These are phyloP conservation scores for Bruguiera gymnorhiza DNA, from an alignment of 345 rosid species.

Conservation along the genomic window DNA sequence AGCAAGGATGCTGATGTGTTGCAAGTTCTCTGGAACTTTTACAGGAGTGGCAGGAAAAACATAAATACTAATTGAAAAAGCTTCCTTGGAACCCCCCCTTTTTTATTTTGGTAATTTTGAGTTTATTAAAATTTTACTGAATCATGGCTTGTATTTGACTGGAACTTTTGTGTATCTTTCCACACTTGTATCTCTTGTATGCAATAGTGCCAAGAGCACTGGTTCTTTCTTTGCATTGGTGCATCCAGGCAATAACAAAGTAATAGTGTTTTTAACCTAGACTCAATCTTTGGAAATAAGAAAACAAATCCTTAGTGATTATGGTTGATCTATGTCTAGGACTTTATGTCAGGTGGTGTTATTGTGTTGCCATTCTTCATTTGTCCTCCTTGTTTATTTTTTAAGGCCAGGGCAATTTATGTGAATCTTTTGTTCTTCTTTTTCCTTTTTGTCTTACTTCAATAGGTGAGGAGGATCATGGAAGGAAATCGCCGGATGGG, in stretches of 20 bases:
- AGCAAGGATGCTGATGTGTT: neutral
- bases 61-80: neutral
- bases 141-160: neutral
- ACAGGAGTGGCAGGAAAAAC: neutral
- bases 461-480: conserved; percentile 90
- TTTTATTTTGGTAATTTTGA: neutral
- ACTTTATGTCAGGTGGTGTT: neutral
- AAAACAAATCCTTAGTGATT: too few species aligned
- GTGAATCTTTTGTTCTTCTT: neutral
- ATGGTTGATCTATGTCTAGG: neutral
- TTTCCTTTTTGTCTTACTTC: neutral
- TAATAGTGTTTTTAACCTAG: too few species aligned
- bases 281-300: too few species aligned
- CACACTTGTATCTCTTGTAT: too few species aligned
- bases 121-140: neutral
- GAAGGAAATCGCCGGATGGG: conserved; percentile 98
- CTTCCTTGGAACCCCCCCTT: neutral
- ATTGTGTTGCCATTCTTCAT: neutral
- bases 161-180: too few species aligned
- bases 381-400: neutral
- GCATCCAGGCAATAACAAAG: too few species aligned
- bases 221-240: too few species aligned
- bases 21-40: neutral
- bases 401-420: neutral
- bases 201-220: too few species aligned